Evolutionary conservation across 805 yeast genomes (phyloP), one percentile per base, ranked within the genome.

Genomic region (Torulaspora gathmanii): DNA sequence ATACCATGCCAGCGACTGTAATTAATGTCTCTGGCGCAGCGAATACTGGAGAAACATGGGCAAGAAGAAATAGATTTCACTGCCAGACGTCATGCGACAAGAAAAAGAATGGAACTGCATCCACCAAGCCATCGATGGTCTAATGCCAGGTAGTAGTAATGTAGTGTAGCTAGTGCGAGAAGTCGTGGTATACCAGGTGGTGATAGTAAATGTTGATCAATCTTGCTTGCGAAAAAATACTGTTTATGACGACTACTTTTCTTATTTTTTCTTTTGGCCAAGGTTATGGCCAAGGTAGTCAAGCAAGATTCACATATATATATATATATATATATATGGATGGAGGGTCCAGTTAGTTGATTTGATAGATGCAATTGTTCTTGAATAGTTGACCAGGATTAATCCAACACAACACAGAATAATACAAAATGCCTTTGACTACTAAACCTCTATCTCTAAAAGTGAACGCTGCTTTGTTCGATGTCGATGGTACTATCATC

Each of bases 401-500:
- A 15, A 17, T 36, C 15, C n/a, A 36, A 15, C 26, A 25, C 28
- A 36, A 13, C 23, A 11, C 31, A 38, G 16, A 22, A 11, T 17
- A 30, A 17, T 15, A 29, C 17, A 28, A 8, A 28, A 57, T 57
- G 61, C 51, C 58, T 54, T 47, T 50, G 49, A 55, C 60, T 39
- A 49, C 58, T 31, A 55, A 60, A 55, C 65, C 67, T 37, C 45
- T 64, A 37, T 57, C 62, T 42, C 46, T 70, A 26, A 63, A 62
- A 40, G 67, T 72, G 39, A 64, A 72, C 54, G 78, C 78, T 31
- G 70, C 75, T 52, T 76, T 85, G 51, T 87, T 87, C 67, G 95
- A 87, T 69, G 80, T 89, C 42, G 95, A 87, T 64, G 95, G 95
- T 43, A 87, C 95, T 23, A 71, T 87, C 60, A 87, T 87, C 62